Conservation (phyloP, 805 yeast genomes). For the Yarrowia osloensis region DNA sequence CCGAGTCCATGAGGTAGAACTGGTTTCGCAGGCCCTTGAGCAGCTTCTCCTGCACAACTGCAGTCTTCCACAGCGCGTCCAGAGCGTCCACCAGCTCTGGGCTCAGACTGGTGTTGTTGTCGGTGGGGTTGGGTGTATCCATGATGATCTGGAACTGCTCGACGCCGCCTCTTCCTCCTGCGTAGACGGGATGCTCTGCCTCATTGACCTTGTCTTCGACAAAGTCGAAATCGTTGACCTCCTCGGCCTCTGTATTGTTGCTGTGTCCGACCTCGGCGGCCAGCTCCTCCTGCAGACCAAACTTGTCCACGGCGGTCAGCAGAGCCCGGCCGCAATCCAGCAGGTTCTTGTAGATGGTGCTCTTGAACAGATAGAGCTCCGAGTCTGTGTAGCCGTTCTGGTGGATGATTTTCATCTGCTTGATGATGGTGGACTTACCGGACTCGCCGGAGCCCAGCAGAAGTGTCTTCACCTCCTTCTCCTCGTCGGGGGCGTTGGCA, state of each 20-base stretch:
- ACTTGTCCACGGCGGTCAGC: constrained; percentile 63
- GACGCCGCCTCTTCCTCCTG: constrained; percentile 26
- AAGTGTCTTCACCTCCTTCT: constrained; percentile 64
- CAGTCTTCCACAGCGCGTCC: constrained; percentile 55
- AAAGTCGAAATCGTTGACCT: constrained; percentile 15
- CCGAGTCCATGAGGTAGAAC: constrained; percentile 84
- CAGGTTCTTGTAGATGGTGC: constrained; percentile 76
- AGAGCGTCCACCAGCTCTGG: constrained; percentile 52
- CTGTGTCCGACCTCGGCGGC: background rate
- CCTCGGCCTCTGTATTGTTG: background rate
- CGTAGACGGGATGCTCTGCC: background rate
- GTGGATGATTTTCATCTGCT: constrained; percentile 78
- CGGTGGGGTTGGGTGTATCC: constrained; percentile 20
- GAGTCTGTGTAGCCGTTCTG: constrained; percentile 70
- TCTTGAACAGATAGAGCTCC: constrained; percentile 72
- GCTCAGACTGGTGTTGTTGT: constrained; percentile 52
- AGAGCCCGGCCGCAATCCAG: constrained; percentile 74
- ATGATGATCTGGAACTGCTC: constrained; percentile 23
- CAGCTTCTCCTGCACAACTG: constrained; percentile 59
- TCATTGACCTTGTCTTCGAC: constrained; percentile 35
- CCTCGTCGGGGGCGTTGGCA: constrained; percentile 2
- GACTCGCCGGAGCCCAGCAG: constrained; percentile 81
- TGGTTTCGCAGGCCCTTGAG: constrained; percentile 54
- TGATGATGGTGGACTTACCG: constrained; percentile 78
- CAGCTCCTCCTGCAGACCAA: constrained; percentile 39